These are phyloP conservation scores for Emydomyces testavorans DNA, from an alignment of 2,329 filamentous ascomycete genomes.

Conservation along the genomic window DNA sequence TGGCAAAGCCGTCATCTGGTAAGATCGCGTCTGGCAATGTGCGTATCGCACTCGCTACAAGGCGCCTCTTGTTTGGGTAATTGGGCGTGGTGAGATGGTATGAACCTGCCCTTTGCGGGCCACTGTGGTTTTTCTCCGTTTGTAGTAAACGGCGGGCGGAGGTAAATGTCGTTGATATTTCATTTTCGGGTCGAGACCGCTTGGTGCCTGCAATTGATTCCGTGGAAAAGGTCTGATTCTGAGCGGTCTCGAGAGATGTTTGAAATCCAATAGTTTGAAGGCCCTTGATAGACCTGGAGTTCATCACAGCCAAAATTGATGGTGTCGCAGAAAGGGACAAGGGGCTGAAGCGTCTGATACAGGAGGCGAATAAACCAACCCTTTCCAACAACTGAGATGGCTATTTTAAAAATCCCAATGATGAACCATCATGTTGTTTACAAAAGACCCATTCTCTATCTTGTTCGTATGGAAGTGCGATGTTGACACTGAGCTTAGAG, in stretches of 20 bases:
- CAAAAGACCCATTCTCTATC: neutral
- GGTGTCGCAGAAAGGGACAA: neutral
- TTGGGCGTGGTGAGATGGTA: slow-evolving; percentile 3
- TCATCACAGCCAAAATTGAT: neutral
- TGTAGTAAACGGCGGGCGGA: slow-evolving; percentile 10
- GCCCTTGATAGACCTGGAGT: neutral
- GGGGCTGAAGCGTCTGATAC: neutral
- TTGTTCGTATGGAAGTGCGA: too few relatives aligned
- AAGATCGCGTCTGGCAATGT: slow-evolving; percentile 18
- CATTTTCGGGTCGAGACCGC: slow-evolving; percentile 11
- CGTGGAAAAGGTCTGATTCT: slow-evolving; percentile 1
- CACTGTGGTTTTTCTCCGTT: neutral
- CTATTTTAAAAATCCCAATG: too few relatives aligned
- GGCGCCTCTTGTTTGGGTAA: slow-evolving; percentile 15
- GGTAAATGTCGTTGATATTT: slow-evolving; percentile 6
- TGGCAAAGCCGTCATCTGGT: slow-evolving; percentile 28
- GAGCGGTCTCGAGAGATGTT: slow-evolving; percentile 9
- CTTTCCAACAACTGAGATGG: too few relatives aligned
- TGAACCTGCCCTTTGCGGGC: neutral
- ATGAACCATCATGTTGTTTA: neutral
- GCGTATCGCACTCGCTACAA: slow-evolving; percentile 35
- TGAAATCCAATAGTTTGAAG: slow-evolving; percentile 12
- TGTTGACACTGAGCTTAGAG: too few relatives aligned
- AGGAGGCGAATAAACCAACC: too few relatives aligned
- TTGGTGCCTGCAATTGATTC: slow-evolving; percentile 7